Conservation (phyloP, 495 filamentous ascomycete species). For the Neurospora tetrasperma region DNA sequence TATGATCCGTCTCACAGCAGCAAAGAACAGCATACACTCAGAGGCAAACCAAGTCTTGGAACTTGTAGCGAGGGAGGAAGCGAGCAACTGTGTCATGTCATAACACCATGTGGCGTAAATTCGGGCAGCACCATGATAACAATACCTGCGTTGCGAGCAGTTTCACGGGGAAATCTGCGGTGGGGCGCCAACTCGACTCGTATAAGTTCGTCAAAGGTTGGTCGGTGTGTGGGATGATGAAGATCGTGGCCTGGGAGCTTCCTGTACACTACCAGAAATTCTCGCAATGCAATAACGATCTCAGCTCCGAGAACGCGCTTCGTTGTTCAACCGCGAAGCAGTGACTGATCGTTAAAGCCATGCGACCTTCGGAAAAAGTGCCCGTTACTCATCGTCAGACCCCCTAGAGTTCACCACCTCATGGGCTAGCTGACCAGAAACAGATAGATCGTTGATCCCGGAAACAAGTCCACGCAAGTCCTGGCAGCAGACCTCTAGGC, state of each 20-base stretch:
- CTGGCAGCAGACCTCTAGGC: neutral
- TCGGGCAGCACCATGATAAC: neutral
- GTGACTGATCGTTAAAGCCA: neutral
- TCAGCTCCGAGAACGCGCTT: neutral
- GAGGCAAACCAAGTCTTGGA: neutral
- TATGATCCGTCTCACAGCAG: neutral
- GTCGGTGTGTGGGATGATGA: neutral
- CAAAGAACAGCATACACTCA: neutral
- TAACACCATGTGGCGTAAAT: neutral
- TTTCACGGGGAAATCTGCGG: neutral
- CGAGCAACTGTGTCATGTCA: neutral
- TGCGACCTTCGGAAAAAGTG: neutral
- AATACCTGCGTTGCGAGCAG: neutral
- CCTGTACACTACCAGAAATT: neutral
- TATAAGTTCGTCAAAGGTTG: neutral
- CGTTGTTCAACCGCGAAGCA: neutral
- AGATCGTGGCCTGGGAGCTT: neutral
- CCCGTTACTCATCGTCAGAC: neutral
- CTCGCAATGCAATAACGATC: neutral
- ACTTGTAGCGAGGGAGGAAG: neutral
- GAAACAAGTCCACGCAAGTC: neutral
- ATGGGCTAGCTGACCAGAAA: neutral
- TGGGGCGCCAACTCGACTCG: neutral
- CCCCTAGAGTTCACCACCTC: neutral
- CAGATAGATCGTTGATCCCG: neutral